phyloP scores from a whole-genome alignment of 345 rosid species.

The Excoecaria cochinchinensis region DNA sequence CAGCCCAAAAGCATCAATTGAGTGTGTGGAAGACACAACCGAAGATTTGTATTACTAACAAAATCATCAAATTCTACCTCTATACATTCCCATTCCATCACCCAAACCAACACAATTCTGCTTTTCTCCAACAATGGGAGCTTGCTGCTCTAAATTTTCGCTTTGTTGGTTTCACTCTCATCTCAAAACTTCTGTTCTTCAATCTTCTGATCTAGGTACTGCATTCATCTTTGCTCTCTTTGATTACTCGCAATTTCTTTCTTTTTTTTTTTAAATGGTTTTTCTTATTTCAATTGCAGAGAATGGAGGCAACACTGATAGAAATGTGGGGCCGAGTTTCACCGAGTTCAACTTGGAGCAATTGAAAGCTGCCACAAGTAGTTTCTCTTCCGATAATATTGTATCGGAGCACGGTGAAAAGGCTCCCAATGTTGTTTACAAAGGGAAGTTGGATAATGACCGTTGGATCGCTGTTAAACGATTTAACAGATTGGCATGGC shows the following conservation, averaged over 20 bases:
- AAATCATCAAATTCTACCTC: not conserved
- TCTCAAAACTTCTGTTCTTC: slow-evolving; percentile 56
- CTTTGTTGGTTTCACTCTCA: slow-evolving; percentile 79
- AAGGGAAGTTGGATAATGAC: slow-evolving; percentile 75
- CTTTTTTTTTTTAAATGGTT: no score
- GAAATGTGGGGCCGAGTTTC: slow-evolving; percentile 55
- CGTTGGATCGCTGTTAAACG: slow-evolving; percentile 87
- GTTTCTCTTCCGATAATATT: slow-evolving; percentile 78
- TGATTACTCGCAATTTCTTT: no score
- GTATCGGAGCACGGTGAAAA: slow-evolving; percentile 98
- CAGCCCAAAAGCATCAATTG: not conserved
- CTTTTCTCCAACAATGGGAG: slow-evolving; percentile 54
- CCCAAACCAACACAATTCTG: no score
- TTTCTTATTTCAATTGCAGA: slow-evolving; percentile 30
- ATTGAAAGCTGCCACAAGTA: slow-evolving; percentile 66
- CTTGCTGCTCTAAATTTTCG: slow-evolving; percentile 83
- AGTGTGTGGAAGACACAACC: no score
- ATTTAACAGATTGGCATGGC: slow-evolving; percentile 85
- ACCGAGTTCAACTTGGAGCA: slow-evolving; percentile 73
- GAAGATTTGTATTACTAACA: not conserved
- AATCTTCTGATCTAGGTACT: slow-evolving; percentile 73
- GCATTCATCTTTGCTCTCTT: slow-evolving; percentile 3
- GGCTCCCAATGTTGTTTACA: slow-evolving; percentile 91
- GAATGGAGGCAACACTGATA: slow-evolving; percentile 40
- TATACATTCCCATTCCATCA: not conserved